Evolutionary conservation across 2,329 filamentous ascomycete species (phyloP), one percentile per base, ranked within the genome.

Genomic region (Cladosporium oxysporum): DNA sequence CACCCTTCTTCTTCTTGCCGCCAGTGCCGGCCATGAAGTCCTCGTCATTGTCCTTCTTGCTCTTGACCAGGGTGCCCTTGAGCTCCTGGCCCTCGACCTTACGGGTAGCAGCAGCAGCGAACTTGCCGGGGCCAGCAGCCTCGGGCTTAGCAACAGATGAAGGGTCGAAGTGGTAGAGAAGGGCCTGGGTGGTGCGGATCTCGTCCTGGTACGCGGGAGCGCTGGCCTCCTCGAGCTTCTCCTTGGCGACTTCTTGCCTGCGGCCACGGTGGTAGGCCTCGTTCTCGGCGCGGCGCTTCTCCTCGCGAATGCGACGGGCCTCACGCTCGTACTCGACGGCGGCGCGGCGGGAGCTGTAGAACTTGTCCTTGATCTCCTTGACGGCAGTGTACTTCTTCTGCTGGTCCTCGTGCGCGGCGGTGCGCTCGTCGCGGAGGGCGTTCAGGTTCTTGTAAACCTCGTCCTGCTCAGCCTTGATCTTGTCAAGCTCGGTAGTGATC

Each of bases 141-240:
- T 90, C 91, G 80, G 90, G 91, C 76, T 85, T 83, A 35, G 83
- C 80, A 31, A 81, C 78, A 44, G 83, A 81, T 66, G 87, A 86
- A 1, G 94, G 94, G 79, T 98, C 93, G 72, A 98, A 94, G 85
- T 94, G 94, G 72, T 90, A 89, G 72, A 98, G 91, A 55, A 99
- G 85, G 77, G 89, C 91, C 82, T 95, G 91, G 69, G 92, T 91
- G 62, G 90, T 90, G 74, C 93, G 87, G 75, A 99, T 97, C 83
- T 99, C 93, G 73, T 97, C 92, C 57, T 92, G 85, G 83, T 92
- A 99, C 62, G 95, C 95, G 18, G 90, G 93, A 73, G 92, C 90
- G 76, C 89, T 91, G 72, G 92, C 92, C 76, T 94, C 91, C 74
- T 89, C 88, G 49, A 96, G 88, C 79, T 91, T 85, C 78, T 89